Conservation (phyloP, 1,284 basidiomycete genomes). For the Mycena citricolor region DNA sequence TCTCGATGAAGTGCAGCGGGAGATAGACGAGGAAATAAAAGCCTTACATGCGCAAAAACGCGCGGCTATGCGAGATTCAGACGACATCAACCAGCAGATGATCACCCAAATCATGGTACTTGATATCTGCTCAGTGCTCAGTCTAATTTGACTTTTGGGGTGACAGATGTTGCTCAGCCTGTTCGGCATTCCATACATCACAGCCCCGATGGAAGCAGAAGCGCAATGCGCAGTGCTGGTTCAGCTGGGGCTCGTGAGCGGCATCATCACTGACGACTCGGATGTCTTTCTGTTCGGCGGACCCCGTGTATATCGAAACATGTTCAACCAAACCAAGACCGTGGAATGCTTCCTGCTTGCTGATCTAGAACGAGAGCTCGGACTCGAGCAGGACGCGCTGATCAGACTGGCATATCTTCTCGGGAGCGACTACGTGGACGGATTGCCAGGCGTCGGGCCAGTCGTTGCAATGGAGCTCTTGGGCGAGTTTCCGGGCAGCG, state of each 20-base stretch:
- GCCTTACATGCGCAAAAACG: slow-evolving; percentile 82
- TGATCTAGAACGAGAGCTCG: slow-evolving; percentile 88
- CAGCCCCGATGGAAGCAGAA: slow-evolving; percentile 99
- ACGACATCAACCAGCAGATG: slow-evolving; percentile 95
- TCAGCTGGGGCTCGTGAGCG: slow-evolving; percentile 85
- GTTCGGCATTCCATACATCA: slow-evolving; percentile 98
- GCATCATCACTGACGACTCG: slow-evolving; percentile 98
- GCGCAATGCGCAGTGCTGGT: slow-evolving; percentile 97
- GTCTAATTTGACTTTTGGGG: not conserved
- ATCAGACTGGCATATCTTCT: slow-evolving; percentile 90
- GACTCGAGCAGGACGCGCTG: slow-evolving; percentile 84
- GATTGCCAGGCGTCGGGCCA: slow-evolving; percentile 91
- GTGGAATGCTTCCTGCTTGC: slow-evolving; percentile 91
- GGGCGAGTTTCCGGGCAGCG: slow-evolving; percentile 84
- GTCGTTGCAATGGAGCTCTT: slow-evolving; percentile 96
- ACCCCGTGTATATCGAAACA: slow-evolving; percentile 93
- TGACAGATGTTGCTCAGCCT: slow-evolving; percentile 81
- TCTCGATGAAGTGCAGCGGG: slow-evolving; percentile 75
- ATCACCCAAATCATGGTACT: slow-evolving; percentile 90
- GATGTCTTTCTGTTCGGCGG: slow-evolving; percentile 99
- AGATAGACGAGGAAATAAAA: slow-evolving; percentile 92
- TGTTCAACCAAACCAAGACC: slow-evolving; percentile 99
- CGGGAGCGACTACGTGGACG: slow-evolving; percentile 98
- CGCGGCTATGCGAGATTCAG: slow-evolving; percentile 88
- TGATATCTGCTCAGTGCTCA: slow-evolving; percentile 18